Base-by-base conservation (phyloP, 306 rosid genomes). In the Vigna reflexopilosa region DNA sequence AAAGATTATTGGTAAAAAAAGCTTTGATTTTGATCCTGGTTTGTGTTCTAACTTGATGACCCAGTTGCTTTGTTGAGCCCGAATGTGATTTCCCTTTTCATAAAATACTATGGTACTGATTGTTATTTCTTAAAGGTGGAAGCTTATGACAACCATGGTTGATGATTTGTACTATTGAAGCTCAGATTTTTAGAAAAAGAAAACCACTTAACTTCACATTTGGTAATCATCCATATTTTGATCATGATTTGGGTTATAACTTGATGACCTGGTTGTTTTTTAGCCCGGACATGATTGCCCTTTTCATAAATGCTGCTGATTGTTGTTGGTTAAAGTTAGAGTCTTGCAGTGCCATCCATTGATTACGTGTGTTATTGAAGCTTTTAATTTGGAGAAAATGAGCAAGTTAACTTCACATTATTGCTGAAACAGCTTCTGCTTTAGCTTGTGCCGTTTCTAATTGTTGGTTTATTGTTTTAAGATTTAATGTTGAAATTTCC, bases 251-350 rank as follows among this genome's bases (percentile, higher is more conserved):
- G 75, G 7, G n/a, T 77, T 70, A 8, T 63, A 52, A 16, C 16
- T 62, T 44, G 38, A 70, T 70, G 54, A 75, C 71, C 76, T 65
- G 0, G 44, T 81, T 80, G 24, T 5, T 44, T 71, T 67, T 81
- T 57, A n/a, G 38, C 58, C 32, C 12, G 44, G 68, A 11, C 3
- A 3, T 42, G 67, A 75, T 50, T 40, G 70, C 75, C 71, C 75
- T 30, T 64, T 82, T 77, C 30, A 5, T 72, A 22, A 71, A 20
- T 76, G 19, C 4, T 42, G 11, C 0, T 42, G 57, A 64, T 22
- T 45, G 0, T 72, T 71, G 32, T 8, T 77, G 42, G 20, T 82
- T 82, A 62, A 76, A 70, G 70, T 32, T 54, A 14, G 47, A 62
- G 32, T 15, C 56, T 82, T 82, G 82, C 10, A 1, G 3, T 19